phyloP scores from a whole-genome alignment of 371 early-diverging fungal species.

The Saksenaea oblongispora region DNA sequence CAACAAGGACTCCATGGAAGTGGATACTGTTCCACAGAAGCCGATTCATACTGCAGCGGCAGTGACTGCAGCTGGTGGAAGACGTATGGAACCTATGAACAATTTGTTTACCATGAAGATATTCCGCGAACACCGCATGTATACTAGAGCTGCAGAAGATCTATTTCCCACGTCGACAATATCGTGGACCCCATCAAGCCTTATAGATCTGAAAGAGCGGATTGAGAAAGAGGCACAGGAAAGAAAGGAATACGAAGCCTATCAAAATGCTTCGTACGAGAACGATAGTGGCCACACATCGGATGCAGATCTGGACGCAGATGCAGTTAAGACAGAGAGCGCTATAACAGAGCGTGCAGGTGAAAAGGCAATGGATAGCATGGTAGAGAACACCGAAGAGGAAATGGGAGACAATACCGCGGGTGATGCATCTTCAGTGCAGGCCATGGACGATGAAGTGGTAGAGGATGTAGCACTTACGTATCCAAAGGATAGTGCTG shows the following conservation, averaged over 20 bases:
- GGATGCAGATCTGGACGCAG: conserved; percentile 27
- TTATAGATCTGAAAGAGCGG: conserved; percentile 14
- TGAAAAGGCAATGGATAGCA: not conserved
- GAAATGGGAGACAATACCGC: not conserved
- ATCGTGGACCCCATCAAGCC: not conserved
- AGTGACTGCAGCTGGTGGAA: conserved; percentile 44
- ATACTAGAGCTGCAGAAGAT: conserved; percentile 2
- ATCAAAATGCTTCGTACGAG: not conserved
- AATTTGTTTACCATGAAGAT: conserved; percentile 49
- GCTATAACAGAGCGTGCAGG: not conserved
- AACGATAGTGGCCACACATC: conserved; percentile 1
- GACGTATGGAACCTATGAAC: conserved; percentile 32
- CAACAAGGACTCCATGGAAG: conserved; percentile 1
- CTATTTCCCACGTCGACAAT: not conserved
- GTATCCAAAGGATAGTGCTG: not conserved
- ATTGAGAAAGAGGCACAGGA: conserved; percentile 5
- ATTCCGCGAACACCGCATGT: conserved; percentile 14
- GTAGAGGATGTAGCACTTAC: conserved; percentile 17
- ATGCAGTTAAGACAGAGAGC: not conserved
- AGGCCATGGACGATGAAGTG: conserved; percentile 15
- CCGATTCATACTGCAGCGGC: conserved; percentile 50
- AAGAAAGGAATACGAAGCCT: not conserved
- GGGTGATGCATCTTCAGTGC: not conserved
- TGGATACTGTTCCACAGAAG: conserved; percentile 17
- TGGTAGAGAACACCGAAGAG: conserved; percentile 8